These are phyloP conservation scores for Arthroderma sp. DNA, from an alignment of 2,329 filamentous ascomycete species.

Conservation along the genomic window DNA sequence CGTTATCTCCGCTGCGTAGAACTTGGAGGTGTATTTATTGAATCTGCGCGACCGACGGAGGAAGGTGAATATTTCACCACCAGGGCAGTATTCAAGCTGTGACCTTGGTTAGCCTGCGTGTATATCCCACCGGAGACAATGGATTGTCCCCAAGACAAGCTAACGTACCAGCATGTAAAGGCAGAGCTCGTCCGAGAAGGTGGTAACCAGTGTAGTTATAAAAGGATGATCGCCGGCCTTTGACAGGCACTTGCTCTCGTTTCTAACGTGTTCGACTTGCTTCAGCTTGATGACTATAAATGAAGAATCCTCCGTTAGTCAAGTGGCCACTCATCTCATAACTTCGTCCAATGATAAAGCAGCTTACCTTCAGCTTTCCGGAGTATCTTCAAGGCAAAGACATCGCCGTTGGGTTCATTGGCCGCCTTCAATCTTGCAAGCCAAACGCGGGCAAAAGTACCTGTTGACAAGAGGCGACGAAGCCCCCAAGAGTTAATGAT, in stretches of 20 bases:
- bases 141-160: no score
- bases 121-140: no score
- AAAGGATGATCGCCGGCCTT: conserved; percentile 54
- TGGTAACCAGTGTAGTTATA: conserved; percentile 52
- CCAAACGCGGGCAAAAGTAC: conserved; percentile 43
- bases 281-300: conserved; percentile 45
- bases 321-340: background rate
- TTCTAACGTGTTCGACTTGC: conserved; percentile 57
- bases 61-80: conserved; percentile 56
- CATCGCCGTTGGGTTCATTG: conserved; percentile 24
- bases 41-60: conserved; percentile 50
- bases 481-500: background rate
- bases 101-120: background rate
- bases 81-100: conserved; percentile 54
- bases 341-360: background rate
- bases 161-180: conserved; percentile 42
- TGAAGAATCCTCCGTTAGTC: conserved; percentile 11
- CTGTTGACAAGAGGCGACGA: conserved; percentile 19
- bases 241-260: conserved; percentile 52
- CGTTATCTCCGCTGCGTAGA: conserved; percentile 56
- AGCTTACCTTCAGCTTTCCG: conserved; percentile 39
- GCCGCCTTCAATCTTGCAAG: conserved; percentile 33
- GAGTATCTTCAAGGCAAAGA: conserved; percentile 40
- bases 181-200: conserved; percentile 51
- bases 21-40: conserved; percentile 50